A percentile compares a stretch with the other conserved stretches of the same genome.
These are phyloP conservation scores for Nemania abortiva DNA, from an alignment of 2,329 filamentous ascomycete genomes.

Conservation along the genomic window DNA sequence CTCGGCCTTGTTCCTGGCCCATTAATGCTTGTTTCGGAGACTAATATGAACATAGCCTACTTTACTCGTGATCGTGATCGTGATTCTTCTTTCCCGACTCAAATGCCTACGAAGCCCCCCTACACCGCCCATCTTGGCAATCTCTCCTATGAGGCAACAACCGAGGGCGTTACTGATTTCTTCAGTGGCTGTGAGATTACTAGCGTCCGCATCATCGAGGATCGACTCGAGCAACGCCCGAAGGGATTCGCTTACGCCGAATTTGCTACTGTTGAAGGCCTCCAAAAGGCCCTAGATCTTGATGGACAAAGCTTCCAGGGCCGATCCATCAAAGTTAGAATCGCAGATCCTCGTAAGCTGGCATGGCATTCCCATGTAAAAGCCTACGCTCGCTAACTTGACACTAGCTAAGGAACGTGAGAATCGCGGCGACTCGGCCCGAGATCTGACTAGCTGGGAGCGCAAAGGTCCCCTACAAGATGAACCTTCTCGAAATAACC, in stretches of 20 bases:
- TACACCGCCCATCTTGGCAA: constrained; percentile 98
- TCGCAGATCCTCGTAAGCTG: constrained; percentile 94
- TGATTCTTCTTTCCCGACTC: constrained; percentile 75
- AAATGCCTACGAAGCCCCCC: constrained; percentile 88
- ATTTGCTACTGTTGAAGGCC: constrained; percentile 85
- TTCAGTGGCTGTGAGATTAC: constrained; percentile 87
- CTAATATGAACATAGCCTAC: constrained; percentile 60
- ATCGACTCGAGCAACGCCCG: constrained; percentile 91
- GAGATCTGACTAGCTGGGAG: constrained; percentile 91
- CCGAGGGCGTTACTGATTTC: constrained; percentile 85
- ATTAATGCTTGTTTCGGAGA: not conserved
- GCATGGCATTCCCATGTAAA: constrained; percentile 15
- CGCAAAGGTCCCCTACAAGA: constrained; percentile 91
- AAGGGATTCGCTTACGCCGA: constrained; percentile 99
- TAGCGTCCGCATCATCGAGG: constrained; percentile 95
- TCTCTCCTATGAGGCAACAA: constrained; percentile 92
- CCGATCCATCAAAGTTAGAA: constrained; percentile 90
- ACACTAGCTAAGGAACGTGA: constrained; percentile 83
- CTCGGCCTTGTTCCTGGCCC: not conserved
- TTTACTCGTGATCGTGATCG: constrained; percentile 75
- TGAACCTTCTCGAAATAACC: constrained; percentile 62
- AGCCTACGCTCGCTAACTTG: constrained; percentile 53
- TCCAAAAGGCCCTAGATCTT: constrained; percentile 89
- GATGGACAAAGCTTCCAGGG: constrained; percentile 88
- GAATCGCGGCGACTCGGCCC: constrained; percentile 70